phyloP scores from a whole-genome alignment of 306 rosid species.

The Ziziphus jujuba region DNA sequence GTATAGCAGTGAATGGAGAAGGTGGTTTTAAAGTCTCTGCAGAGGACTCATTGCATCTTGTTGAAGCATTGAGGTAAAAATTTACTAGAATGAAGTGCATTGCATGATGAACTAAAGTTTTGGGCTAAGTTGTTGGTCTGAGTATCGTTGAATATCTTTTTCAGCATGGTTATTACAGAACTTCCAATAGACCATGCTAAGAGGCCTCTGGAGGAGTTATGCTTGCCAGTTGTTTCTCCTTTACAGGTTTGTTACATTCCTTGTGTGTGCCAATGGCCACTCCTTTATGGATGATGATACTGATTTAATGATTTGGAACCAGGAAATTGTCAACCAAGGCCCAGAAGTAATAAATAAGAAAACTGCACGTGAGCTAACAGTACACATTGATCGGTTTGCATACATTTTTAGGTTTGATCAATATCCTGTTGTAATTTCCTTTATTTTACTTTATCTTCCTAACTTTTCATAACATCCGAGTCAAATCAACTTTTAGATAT shows the following conservation, averaged over 20 bases:
- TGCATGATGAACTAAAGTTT: conserved; percentile 23
- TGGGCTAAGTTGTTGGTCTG: conserved; percentile 28
- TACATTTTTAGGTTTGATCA: conserved; percentile 85
- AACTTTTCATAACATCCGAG: conserved; percentile 31
- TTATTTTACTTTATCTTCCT: conserved; percentile 10
- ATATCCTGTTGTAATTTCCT: conserved; percentile 13
- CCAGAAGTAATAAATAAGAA: conserved; percentile 74
- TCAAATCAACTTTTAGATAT: conserved; percentile 54
- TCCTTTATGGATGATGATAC: conserved; percentile 22
- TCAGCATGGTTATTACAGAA: conserved; percentile 91
- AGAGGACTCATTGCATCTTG: conserved; percentile 91
- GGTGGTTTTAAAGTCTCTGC: conserved; percentile 87
- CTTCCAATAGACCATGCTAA: conserved; percentile 88
- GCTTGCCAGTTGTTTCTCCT: conserved; percentile 90
- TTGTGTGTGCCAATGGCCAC: conserved; percentile 7
- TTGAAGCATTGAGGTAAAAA: conserved; percentile 88
- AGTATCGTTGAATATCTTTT: conserved; percentile 21
- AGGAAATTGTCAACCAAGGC: conserved; percentile 90
- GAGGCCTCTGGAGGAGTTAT: conserved; percentile 87
- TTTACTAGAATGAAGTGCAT: conserved; percentile 21
- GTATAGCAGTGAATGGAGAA: conserved; percentile 80
- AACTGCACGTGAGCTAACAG: conserved; percentile 83
- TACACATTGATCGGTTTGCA: conserved; percentile 94
- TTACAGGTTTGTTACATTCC: conserved; percentile 63
- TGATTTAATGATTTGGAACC: conserved; percentile 36